phyloP scores from a whole-genome alignment of 2,329 filamentous ascomycete species.

The Arthrinium puccinioides region DNA sequence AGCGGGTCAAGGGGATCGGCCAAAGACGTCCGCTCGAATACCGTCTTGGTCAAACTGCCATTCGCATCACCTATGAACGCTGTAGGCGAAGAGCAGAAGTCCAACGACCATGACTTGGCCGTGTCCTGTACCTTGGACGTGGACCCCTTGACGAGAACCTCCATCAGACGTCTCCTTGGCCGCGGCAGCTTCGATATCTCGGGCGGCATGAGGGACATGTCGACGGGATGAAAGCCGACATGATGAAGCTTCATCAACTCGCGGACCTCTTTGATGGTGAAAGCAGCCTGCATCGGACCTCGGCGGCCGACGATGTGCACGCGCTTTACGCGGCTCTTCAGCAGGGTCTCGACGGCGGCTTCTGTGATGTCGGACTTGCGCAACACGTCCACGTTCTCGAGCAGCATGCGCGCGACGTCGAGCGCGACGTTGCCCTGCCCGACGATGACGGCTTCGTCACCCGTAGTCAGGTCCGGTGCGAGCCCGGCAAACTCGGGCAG shows the following conservation, averaged over 20 bases:
- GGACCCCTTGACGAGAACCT: slow-evolving; percentile 74
- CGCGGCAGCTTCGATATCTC: slow-evolving; percentile 66
- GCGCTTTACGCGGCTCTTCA: slow-evolving; percentile 65
- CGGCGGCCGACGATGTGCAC: slow-evolving; percentile 85
- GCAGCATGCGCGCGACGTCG: slow-evolving; percentile 82
- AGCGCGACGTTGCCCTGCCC: slow-evolving; percentile 95
- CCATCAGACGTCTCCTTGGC: slow-evolving; percentile 68
- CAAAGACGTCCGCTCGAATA: slow-evolving; percentile 58
- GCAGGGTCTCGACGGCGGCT: slow-evolving; percentile 67
- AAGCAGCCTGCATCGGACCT: slow-evolving; percentile 87
- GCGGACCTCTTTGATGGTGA: slow-evolving; percentile 89
- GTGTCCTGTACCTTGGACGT: slow-evolving; percentile 37
- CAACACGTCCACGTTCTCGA: slow-evolving; percentile 67
- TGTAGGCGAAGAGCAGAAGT: slow-evolving; percentile 75
- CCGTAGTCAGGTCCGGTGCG: slow-evolving; percentile 63
- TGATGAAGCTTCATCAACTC: slow-evolving; percentile 74
- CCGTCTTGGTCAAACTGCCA: slow-evolving; percentile 52
- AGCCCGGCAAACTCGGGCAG: slow-evolving; percentile 72
- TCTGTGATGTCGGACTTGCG: slow-evolving; percentile 84
- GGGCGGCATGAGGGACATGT: slow-evolving; percentile 57
- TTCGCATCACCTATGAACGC: slow-evolving; percentile 50
- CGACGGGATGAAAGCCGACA: slow-evolving; percentile 65
- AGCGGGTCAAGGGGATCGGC: slow-evolving; percentile 45
- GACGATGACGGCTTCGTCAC: slow-evolving; percentile 79
- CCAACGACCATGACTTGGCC: slow-evolving; percentile 70